phyloP scores from a whole-genome alignment of 1,284 basidiomycete species.

The Rhodotorula sp. region DNA sequence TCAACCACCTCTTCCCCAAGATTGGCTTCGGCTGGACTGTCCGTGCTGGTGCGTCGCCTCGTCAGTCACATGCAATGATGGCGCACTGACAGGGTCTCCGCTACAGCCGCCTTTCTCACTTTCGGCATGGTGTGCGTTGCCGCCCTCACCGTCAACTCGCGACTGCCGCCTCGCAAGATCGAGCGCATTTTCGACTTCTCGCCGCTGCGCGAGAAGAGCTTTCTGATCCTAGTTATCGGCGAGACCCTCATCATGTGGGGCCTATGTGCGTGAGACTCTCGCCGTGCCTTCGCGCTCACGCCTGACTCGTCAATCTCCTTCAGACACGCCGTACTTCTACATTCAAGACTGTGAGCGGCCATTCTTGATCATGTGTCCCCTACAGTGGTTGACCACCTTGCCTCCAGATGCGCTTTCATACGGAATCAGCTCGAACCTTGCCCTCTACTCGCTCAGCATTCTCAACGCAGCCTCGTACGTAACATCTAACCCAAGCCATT shows the following conservation, averaged over 20 bases:
- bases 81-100: background rate
- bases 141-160: conserved; percentile 32
- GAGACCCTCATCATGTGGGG: conserved; percentile 44
- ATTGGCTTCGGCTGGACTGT: conserved; percentile 41
- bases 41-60: conserved; percentile 1
- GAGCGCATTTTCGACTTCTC: conserved; percentile 36
- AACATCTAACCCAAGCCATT: no score
- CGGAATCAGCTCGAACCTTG: conserved; percentile 43
- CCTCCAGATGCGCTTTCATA: conserved; percentile 36
- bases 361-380: conserved; percentile 42
- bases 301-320: no score
- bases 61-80: background rate
- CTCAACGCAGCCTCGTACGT: conserved; percentile 39
- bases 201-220: conserved; percentile 38
- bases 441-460: conserved; percentile 42
- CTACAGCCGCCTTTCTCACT: conserved; percentile 35
- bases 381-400: conserved; percentile 3
- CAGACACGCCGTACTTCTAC: background rate
- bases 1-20: conserved; percentile 27
- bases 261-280: conserved; percentile 28
- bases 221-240: conserved; percentile 40
- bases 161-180: conserved; percentile 41
- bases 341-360: conserved; percentile 6
- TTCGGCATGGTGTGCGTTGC: conserved; percentile 38
- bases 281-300: background rate